Percentiles rank a stretch among this genome's conserved stretches.
Conservation (phyloP, 345 rosid genomes). For the Theobroma cacao region DNA sequence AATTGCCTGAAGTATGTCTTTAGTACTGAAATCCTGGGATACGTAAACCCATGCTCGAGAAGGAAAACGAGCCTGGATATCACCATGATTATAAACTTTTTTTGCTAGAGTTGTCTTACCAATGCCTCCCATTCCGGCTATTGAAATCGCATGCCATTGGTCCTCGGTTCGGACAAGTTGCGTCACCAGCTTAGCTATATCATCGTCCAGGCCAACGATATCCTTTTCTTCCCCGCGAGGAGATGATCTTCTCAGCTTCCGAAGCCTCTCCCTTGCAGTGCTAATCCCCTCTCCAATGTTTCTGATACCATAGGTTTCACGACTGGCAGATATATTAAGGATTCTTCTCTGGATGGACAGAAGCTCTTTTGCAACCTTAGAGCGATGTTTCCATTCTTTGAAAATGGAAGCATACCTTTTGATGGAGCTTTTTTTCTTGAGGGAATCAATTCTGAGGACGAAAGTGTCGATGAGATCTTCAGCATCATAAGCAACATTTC, state of each 20-base stretch:
- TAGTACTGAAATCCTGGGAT: constrained; percentile 15
- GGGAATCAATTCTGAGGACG: constrained; percentile 2
- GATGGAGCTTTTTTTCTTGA: neutral
- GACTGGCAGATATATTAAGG: constrained; percentile 18
- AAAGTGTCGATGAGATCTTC: constrained; percentile 29
- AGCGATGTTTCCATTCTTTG: constrained; percentile 10
- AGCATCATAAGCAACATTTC: constrained; percentile 23
- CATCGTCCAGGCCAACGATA: constrained; percentile 26
- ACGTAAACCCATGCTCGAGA: constrained; percentile 28
- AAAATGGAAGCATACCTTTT: constrained; percentile 11
- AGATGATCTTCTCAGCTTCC: constrained; percentile 23
- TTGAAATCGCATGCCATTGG: constrained; percentile 23
- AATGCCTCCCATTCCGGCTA: constrained; percentile 31
- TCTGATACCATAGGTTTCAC: constrained; percentile 22
- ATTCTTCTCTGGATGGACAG: constrained; percentile 12
- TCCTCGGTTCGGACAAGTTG: constrained; percentile 15
- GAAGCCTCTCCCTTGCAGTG: constrained; percentile 14
- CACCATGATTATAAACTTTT: constrained; percentile 22
- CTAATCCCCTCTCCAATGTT: constrained; percentile 15
- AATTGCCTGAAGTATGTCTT: constrained; percentile 14
- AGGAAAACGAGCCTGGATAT: constrained; percentile 18
- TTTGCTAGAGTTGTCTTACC: constrained; percentile 31
- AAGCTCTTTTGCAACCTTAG: constrained; percentile 13
- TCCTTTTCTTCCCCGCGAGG: constrained; percentile 22
- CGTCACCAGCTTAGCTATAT: constrained; percentile 13